Evolutionary conservation across 441 rosid species (phyloP), one percentile per base, ranked within the genome.

Genomic region (Pelargonium australe): DNA sequence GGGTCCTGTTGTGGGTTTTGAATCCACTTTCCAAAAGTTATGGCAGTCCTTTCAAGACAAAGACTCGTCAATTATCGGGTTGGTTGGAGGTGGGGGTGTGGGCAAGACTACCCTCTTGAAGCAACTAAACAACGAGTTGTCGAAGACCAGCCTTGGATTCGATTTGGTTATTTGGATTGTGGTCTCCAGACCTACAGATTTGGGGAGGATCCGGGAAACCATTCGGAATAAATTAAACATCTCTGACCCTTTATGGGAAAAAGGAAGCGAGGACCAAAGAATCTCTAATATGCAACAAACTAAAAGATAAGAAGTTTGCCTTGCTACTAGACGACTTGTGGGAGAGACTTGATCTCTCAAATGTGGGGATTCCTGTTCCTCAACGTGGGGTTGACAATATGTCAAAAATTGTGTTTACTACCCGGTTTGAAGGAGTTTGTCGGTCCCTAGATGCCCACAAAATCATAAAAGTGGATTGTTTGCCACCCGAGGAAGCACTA

Each of bases 71-170:
- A 64, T 51, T 17, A 67, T 81, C 8, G 77, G 79, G 45, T 28
- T 79, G 19, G 65, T 57, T 28, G 79, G 77, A 0, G 64, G 47
- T 47, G 81, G 70, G 0, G 75, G 77, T 6, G 73, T 67, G 20
- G 81, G 80, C 0, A 81, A 78, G 66, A 71, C 66, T 41, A 81
- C 74, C 20, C 77, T 76, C 41, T 16, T 76, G 12, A 73, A 70
- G 63, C 57, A 73, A 13, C 19, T 51, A 1, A 51, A 51, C 57
- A 47, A 58, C 70, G 5, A 51, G 57, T 51, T 51, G 17, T 13
- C 13, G 17, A 51, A 51, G 57, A 17, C 57, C 4, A 51, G 17
- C 57, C 57, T 13, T 51, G 17, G 0, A 2, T 51, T 2, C 14
- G 57, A 51, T 7, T 5, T 51, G 1, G 17, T 13, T 4, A 51